phyloP scores from a whole-genome alignment of 805 yeast species.

The Cyberlindnera amylophila region DNA sequence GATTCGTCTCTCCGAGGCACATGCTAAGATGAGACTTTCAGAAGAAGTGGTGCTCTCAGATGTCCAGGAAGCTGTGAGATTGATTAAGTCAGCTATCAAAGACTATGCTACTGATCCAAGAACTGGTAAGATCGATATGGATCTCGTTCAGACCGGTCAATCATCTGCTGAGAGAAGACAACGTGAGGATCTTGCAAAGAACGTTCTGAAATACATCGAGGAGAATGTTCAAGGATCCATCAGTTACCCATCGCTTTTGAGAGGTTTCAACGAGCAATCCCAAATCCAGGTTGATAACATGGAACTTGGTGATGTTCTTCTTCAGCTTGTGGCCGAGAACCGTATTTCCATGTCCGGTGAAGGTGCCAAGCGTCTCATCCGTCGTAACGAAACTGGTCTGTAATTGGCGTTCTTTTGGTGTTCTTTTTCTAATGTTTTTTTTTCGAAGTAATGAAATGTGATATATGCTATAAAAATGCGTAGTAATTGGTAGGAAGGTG shows the following conservation, averaged over 20 bases:
- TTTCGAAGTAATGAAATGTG: no score
- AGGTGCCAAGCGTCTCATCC: constrained; percentile 60
- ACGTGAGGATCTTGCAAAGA: constrained; percentile 68
- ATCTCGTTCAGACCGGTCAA: constrained; percentile 92
- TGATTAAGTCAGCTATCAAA: constrained; percentile 90
- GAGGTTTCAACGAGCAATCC: constrained; percentile 62
- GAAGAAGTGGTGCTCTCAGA: constrained; percentile 68
- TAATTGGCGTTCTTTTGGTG: no score
- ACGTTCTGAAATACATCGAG: constrained; percentile 52
- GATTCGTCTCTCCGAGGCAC: constrained; percentile 94
- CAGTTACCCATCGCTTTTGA: constrained; percentile 54
- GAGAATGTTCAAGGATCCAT: constrained; percentile 44
- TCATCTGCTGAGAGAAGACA: constrained; percentile 79
- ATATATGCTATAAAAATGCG: no score
- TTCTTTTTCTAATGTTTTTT: no score
- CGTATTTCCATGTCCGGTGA: constrained; percentile 67
- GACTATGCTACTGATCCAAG: constrained; percentile 98
- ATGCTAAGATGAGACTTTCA: constrained; percentile 91
- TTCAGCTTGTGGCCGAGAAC: constrained; percentile 68
- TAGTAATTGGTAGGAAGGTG: no score
- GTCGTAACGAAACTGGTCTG: background rate
- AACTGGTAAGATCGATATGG: constrained; percentile 97
- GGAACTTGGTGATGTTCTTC: constrained; percentile 65
- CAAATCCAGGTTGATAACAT: constrained; percentile 62
- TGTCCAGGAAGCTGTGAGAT: constrained; percentile 89